Base-by-base conservation (phyloP, 2,329 filamentous ascomycete species). In the Gremmenia infestans region DNA sequence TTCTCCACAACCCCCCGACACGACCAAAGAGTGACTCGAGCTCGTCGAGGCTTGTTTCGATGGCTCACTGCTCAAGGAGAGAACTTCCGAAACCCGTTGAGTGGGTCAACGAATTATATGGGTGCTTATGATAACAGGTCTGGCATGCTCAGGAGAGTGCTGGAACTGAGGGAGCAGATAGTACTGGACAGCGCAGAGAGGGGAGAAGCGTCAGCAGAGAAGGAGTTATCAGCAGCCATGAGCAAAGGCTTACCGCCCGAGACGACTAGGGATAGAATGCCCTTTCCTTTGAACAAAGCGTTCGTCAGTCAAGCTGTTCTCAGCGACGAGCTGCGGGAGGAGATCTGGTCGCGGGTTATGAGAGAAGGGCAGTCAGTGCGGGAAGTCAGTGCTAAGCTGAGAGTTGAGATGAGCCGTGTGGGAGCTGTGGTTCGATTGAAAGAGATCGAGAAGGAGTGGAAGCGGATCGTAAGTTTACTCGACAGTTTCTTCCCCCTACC, bases 371-470 rank as follows among this genome's bases (percentile, higher is more conserved):
- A 77, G 63, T 83, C 81, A 57, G 75, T 89, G 7, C 76, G 81
- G 48, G 77, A 82, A 52, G 84, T 87, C 50, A 88, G 84, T 72
- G 80, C 81, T 1, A 75, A 82, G 56, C 76, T 84, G 62, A 79
- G 80, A 28, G 80, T 89, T 17, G 85, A 87, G 66, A 85, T 89
- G 75, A 81, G 83, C 68, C 78, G 87, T 64, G 83, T 89, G 35
- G 87, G 78, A 37, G 87, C 87, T 23, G 86, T 89, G 6, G 83
- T 89, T 28, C 74, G 87, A 55, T 71, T 90, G 62, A 86, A 86
- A 71, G 82, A 85, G 66, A 73, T 89, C 63, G 86, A 89, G 72
- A 85, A 82, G 71, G 74, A 81, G 63, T 86, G 82, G 84, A 72
- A 76, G 58, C 71, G 76, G 70, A 75, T 86, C 76, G 87, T 89